These are phyloP conservation scores for Fraxinus quadrangulata DNA, from an alignment of 257 asterid genomes.

Conservation along the genomic window DNA sequence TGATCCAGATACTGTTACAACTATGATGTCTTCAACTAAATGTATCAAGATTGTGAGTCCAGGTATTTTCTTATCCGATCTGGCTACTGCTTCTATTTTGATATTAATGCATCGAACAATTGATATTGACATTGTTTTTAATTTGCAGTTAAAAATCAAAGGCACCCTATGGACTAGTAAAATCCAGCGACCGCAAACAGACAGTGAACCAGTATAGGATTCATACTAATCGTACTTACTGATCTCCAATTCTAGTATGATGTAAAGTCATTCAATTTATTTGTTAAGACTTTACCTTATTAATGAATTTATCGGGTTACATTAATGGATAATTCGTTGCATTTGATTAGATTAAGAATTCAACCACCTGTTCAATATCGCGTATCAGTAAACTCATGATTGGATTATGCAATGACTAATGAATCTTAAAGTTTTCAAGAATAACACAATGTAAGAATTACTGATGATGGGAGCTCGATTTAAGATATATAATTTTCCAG, in stretches of 20 bases:
- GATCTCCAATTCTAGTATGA: constrained; percentile 11
- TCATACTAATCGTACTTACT: constrained; percentile 1
- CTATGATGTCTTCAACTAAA: constrained; percentile 69
- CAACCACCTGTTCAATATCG: background rate
- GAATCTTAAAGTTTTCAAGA: background rate
- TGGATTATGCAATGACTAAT: background rate
- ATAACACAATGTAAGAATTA: background rate
- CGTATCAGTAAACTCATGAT: background rate
- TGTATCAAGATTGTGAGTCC: constrained; percentile 75
- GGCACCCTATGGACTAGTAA: constrained; percentile 24
- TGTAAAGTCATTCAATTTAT: constrained; percentile 30
- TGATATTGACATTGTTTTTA: constrained; percentile 15
- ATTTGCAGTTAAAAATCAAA: constrained; percentile 57
- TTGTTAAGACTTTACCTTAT: constrained; percentile 17
- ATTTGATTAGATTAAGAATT: constrained; percentile 8
- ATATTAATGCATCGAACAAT: constrained; percentile 4
- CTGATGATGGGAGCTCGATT: background rate
- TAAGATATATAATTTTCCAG: constrained; percentile 47
- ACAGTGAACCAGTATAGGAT: constrained; percentile 21
- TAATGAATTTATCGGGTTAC: constrained; percentile 9
- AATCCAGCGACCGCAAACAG: constrained; percentile 21
- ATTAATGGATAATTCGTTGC: constrained; percentile 23
- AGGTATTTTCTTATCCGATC: constrained; percentile 46
- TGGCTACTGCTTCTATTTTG: background rate
- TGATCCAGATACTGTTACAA: constrained; percentile 63